Base-by-base conservation (phyloP, 192 early-diverging fungal species). In the Dimargaris cristalligena region DNA sequence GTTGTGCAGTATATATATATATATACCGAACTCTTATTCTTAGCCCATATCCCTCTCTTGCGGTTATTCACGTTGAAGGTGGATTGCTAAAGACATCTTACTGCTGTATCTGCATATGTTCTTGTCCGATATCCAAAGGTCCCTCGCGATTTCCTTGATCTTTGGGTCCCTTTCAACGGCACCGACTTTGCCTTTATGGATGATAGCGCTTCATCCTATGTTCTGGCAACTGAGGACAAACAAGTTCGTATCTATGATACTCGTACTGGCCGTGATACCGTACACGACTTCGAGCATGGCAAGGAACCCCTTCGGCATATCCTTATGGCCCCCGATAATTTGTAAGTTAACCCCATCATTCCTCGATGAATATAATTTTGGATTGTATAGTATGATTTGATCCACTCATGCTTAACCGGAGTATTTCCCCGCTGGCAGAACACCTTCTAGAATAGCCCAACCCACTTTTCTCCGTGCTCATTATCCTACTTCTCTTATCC, bases 221-320 rank as follows among this genome's bases (percentile, higher is more conserved):
- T 16, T 16, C 8, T 16, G 38, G 6, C 8, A 6, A 41, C 38
- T 16, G 38, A 41, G 38, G 38, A 41, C 38, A 16, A 6, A 6
- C 38, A 16, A 16, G 38, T 41, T 16, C 38, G 6, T 6, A 6
- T 41, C 16, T 41, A 41, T 16, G 38, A 41, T 16, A 41, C 38
- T 16, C 38, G 16, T 6, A 16, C 38, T 6, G 38, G 38, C 38
- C 38, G 38, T 6, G 8, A 16, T 6, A 9, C 47, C 23, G 22
- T 4, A 8, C 22, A 16, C 20, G 50, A 52, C 23, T 52, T 9
- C 8, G 30, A 18, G 22, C 23, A 25, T 2, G 50, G 50, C 30
- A 26, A 52, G 30, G 26, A 52, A 23, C 50, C 50, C 23, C 50
- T 52, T 14, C 50, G 50, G 30, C 23, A 30, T 14, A 52, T 52